Base-by-base conservation (phyloP, 176 grass and related monocot genomes). In the Canna indica region DNA sequence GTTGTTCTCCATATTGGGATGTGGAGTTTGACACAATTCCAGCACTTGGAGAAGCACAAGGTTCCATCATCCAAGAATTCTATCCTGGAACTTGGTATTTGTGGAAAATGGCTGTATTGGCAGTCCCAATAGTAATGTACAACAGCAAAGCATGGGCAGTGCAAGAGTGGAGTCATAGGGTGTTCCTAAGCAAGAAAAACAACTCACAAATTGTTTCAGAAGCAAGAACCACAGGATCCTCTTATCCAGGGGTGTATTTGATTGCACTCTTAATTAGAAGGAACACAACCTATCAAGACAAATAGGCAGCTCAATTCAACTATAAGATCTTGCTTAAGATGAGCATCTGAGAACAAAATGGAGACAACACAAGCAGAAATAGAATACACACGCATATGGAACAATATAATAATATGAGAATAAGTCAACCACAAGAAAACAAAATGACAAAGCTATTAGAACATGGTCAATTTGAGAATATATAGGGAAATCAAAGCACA, bases 171-270 rank as follows among this genome's bases (percentile, higher is more conserved):
- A 22, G 18, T n/a, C 18, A 5, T 22, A 26, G 3, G 22, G 56
- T 8, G 14, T 59, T 3, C 22, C 26, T 12, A 59, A 28, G 22
- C 26, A 59, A 7, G 11, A 22, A 29, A 59, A 59, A 59, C 8
- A 13, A 68, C 64, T 68, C 24, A 68, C 64, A 68, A 26, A 18
- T 17, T n/a, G 64, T 68, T 38, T 68, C 36, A 41, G 64, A 68
- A 68, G 64, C 64, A 68, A 68, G 64, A 3, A 68, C 0, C 7
- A 12, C 36, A 26, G 64, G 64, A 68, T 68, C 64, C 44, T 68
- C 64, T 13, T 68, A 68, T 42, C 64, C 64, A 1, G 64, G 64
- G 7, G 32, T 22, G 28, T 42, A 5, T 29, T 59, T 59, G 0
- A 14, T 4, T n/a, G 7, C 64, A 7, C 26, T 28, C 36, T 42